Conservation (phyloP, 805 yeast species). For the Scheffersomyces stipitis region DNA sequence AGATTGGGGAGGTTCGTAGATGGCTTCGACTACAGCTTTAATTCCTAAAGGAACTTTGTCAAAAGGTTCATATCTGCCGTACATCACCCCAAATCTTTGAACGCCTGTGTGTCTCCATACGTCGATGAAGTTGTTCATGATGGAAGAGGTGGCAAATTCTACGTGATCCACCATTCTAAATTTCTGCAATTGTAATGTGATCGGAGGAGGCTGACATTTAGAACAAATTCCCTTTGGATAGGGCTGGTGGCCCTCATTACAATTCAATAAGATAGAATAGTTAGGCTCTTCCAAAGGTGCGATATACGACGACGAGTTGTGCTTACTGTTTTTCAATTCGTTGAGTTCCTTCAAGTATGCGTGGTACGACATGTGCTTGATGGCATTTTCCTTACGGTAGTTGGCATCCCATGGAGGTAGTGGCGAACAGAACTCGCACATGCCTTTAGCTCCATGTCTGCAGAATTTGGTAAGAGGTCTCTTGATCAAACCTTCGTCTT, state of each 20-base stretch:
- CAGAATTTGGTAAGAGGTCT: slow-evolving; percentile 66
- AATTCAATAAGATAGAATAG: slow-evolving; percentile 61
- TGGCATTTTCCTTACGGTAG: slow-evolving; percentile 70
- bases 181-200: slow-evolving; percentile 83
- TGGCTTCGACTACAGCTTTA: slow-evolving; percentile 90
- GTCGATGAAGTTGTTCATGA: slow-evolving; percentile 82
- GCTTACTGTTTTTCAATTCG: slow-evolving; percentile 61
- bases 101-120: slow-evolving; percentile 87
- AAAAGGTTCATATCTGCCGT: slow-evolving; percentile 78
- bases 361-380: slow-evolving; percentile 88
- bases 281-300: slow-evolving; percentile 75
- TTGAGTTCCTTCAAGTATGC: slow-evolving; percentile 75
- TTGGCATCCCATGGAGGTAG: slow-evolving; percentile 90
- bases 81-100: slow-evolving; percentile 82
- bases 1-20: slow-evolving; percentile 88
- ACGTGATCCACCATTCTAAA: slow-evolving; percentile 98
- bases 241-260: slow-evolving; percentile 82
- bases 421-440: slow-evolving; percentile 98
- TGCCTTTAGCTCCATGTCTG: slow-evolving; percentile 87
- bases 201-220: slow-evolving; percentile 94
- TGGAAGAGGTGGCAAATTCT: slow-evolving; percentile 73
- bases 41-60: slow-evolving; percentile 89
- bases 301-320: slow-evolving; percentile 62
- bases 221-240: slow-evolving; percentile 96
- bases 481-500: slow-evolving; percentile 64